Conservation (phyloP, 495 filamentous ascomycete genomes). For the Melanomma pulvis-pyrius region DNA sequence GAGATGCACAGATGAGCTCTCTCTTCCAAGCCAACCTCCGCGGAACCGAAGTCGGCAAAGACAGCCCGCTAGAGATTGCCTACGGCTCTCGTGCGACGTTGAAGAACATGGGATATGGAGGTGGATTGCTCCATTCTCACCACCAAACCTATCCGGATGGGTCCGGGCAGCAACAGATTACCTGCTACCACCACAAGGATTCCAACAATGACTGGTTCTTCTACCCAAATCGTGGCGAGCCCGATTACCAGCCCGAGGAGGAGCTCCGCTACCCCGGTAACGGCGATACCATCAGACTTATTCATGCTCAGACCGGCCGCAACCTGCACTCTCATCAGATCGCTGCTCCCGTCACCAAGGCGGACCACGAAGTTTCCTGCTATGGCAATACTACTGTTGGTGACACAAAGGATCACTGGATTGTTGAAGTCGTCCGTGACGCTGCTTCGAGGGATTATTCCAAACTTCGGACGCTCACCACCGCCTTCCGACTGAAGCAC, state of each 20-base stretch:
- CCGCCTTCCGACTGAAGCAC: constrained; percentile 88
- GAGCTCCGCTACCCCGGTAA: constrained; percentile 75
- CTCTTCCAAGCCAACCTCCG: constrained; percentile 95
- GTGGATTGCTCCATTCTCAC: constrained; percentile 96
- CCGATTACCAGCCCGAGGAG: constrained; percentile 70
- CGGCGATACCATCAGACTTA: constrained; percentile 78
- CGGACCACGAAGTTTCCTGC: constrained; percentile 86
- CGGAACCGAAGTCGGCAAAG: constrained; percentile 89
- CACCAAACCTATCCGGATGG: constrained; percentile 96
- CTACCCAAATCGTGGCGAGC: constrained; percentile 80
- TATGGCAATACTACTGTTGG: constrained; percentile 97
- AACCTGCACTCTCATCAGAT: constrained; percentile 94
- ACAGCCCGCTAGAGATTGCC: constrained; percentile 90
- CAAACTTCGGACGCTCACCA: constrained; percentile 88
- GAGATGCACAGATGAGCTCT: constrained; percentile 99
- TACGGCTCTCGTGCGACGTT: constrained; percentile 87
- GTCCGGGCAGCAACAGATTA: constrained; percentile 92
- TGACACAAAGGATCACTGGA: constrained; percentile 98
- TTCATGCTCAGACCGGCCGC: constrained; percentile 93
- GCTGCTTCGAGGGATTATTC: constrained; percentile 82
- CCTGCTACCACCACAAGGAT: constrained; percentile 99
- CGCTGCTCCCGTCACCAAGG: constrained; percentile 84
- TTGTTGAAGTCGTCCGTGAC: constrained; percentile 87
- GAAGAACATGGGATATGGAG: constrained; percentile 99
- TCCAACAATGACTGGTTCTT: constrained; percentile 99